Evolutionary conservation across 2,329 filamentous ascomycete species (phyloP).

Genomic region (Sarocladium oryzae): DNA sequence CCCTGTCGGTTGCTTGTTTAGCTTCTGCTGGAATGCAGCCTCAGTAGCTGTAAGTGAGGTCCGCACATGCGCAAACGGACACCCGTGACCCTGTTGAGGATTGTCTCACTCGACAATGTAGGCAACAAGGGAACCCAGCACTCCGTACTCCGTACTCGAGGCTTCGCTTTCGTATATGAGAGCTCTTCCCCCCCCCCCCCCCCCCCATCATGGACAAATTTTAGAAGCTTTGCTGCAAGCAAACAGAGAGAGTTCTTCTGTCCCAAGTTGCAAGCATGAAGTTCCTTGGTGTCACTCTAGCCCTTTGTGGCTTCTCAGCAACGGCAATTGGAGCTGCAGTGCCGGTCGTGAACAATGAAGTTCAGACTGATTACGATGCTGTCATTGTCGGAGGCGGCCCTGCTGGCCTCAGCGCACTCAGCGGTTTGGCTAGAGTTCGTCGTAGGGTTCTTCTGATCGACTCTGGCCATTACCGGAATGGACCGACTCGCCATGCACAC

Average conservation of each 20-base stretch:
- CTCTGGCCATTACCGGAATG: slow-evolving; percentile 52
- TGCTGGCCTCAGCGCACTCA: slow-evolving; percentile 46
- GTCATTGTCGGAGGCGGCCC: slow-evolving; percentile 54
- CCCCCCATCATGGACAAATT: too few relatives aligned
- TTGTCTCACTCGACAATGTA: too few relatives aligned
- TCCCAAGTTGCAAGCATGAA: not conserved
- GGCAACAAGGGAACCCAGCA: too few relatives aligned
- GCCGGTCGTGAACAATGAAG: not conserved
- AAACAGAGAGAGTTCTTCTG: too few relatives aligned
- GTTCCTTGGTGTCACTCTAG: not conserved
- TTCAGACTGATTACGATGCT: slow-evolving; percentile 38
- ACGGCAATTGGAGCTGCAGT: not conserved
- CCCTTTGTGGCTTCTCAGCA: not conserved
- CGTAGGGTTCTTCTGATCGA: slow-evolving; percentile 51
- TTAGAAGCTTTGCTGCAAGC: too few relatives aligned
- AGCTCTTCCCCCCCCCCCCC: too few relatives aligned
- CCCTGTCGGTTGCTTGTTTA: too few relatives aligned
- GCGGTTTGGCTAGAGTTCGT: slow-evolving; percentile 52
- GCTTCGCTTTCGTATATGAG: too few relatives aligned
- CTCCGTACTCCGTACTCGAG: not conserved
- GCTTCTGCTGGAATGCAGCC: too few relatives aligned
- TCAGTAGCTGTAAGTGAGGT: too few relatives aligned
- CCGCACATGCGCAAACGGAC: too few relatives aligned
- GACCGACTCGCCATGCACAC: slow-evolving; percentile 50
- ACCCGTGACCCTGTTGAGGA: too few relatives aligned